Evolutionary conservation across 2,329 filamentous ascomycete genomes (phyloP).

Genomic region (Colletotrichum sp.): DNA sequence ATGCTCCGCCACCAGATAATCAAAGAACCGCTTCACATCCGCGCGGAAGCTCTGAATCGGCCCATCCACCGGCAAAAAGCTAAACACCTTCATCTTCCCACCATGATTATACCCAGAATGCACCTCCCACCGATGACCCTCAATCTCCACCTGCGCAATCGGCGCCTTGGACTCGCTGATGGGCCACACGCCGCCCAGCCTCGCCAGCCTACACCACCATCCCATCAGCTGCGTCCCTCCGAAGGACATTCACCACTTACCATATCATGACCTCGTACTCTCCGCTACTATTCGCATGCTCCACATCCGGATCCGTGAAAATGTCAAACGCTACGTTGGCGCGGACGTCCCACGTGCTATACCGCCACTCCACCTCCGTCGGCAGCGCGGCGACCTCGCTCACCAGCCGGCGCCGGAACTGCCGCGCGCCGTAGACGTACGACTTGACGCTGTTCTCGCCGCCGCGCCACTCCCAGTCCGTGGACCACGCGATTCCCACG

Average conservation of each 20-base stretch:
- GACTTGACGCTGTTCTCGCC: constrained; percentile 45
- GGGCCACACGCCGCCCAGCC: constrained; percentile 60
- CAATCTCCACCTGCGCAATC: constrained; percentile 18
- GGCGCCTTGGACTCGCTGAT: constrained; percentile 30
- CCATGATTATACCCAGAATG: constrained; percentile 55
- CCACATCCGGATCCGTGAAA: constrained; percentile 53
- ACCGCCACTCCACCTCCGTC: constrained; percentile 41
- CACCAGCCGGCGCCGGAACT: constrained; percentile 34
- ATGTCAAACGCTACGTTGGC: constrained; percentile 68
- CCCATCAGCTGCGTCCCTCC: neutral
- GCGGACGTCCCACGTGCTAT: constrained; percentile 52
- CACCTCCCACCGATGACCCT: constrained; percentile 51
- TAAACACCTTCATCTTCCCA: constrained; percentile 60
- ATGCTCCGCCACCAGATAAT: constrained; percentile 50
- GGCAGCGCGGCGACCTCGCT: constrained; percentile 37
- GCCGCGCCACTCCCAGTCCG: constrained; percentile 47
- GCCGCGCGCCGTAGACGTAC: constrained; percentile 44
- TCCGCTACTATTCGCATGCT: constrained; percentile 37
- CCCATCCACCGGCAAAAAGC: constrained; percentile 39
- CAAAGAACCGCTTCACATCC: constrained; percentile 58
- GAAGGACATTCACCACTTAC: constrained; percentile 26
- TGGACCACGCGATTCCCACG: constrained; percentile 41
- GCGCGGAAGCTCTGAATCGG: constrained; percentile 54
- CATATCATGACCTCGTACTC: constrained; percentile 71
- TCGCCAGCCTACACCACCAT: constrained; percentile 44